Percentiles rank a stretch among this genome's conserved stretches.
phyloP scores from a whole-genome alignment of 176 grass and related monocot genomes.

The Alloteropsis semialata region DNA sequence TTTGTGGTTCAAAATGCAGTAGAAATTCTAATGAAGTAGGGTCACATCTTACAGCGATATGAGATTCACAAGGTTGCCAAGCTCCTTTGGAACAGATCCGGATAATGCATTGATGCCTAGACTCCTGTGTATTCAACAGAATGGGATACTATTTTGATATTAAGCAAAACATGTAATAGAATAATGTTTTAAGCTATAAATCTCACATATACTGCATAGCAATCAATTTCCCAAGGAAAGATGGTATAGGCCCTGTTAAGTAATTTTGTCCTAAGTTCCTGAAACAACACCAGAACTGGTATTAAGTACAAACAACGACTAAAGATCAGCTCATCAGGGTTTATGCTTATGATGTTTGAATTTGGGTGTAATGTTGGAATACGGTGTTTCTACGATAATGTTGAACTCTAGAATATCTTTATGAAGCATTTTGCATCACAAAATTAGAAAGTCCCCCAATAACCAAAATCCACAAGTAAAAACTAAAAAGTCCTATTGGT shows the following conservation, averaged over 20 bases:
- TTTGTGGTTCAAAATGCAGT: not conserved
- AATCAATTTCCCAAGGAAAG: conserved; percentile 63
- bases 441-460: not conserved
- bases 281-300: conserved; percentile 28
- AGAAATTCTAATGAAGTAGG: not conserved
- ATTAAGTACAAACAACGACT: not conserved
- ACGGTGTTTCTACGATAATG: too few species aligned
- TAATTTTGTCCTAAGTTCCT: conserved; percentile 61
- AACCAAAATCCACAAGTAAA: not conserved
- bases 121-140: conserved; percentile 39
- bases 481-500: not conserved
- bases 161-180: not conserved
- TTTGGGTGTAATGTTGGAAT: not conserved
- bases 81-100: conserved; percentile 76
- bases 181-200: not conserved
- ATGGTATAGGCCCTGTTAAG: conserved; percentile 68
- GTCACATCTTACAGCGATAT: conserved; percentile 39
- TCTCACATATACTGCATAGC: conserved; percentile 70
- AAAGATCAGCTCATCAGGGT: not conserved
- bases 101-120: conserved; percentile 75
- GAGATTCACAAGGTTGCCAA: conserved; percentile 68
- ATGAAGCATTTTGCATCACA: too few species aligned
- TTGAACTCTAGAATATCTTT: too few species aligned
- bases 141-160: not conserved
- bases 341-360: not conserved